Evolutionary conservation across 148 eudicot genomes (phyloP).

Genomic region (Gaultheria prostrata): DNA sequence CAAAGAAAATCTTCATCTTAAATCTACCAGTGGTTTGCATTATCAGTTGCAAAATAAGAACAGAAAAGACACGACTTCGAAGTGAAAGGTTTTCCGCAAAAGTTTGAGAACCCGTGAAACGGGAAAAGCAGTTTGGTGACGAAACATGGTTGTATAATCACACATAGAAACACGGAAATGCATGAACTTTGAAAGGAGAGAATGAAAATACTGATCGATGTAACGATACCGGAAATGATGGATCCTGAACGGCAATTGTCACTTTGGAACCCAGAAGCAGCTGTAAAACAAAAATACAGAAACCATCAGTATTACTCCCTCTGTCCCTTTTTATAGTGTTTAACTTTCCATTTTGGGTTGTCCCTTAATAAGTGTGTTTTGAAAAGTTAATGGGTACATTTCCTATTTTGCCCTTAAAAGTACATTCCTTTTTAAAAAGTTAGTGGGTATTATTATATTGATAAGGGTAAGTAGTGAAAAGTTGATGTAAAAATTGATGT

Average conservation of each 20-base stretch:
- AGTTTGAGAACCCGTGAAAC: neutral
- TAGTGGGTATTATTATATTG: too few species aligned
- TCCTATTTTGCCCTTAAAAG: too few species aligned
- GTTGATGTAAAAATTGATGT: too few species aligned
- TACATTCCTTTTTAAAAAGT: too few species aligned
- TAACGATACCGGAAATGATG: conserved; percentile 73
- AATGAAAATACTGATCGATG: neutral
- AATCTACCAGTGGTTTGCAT: too few species aligned
- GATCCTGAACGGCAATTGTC: conserved; percentile 76
- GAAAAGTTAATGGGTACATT: too few species aligned
- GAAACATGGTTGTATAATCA: neutral
- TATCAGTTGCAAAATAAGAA: neutral
- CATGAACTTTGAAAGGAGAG: neutral
- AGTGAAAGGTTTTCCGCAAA: neutral
- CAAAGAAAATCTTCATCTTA: neutral
- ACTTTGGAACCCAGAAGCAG: conserved; percentile 65
- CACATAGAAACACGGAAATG: neutral
- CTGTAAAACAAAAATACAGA: conserved; percentile 27
- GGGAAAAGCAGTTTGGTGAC: neutral
- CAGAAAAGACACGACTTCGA: neutral
- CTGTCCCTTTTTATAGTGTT: too few species aligned
- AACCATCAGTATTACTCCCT: neutral
- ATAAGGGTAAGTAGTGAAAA: too few species aligned
- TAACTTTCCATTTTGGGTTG: too few species aligned
- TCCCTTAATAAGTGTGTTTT: too few species aligned